Evolutionary conservation across 371 early-diverging fungal species (phyloP), one percentile per base, ranked within the genome.

Genomic region (Capillidium heterosporum): DNA sequence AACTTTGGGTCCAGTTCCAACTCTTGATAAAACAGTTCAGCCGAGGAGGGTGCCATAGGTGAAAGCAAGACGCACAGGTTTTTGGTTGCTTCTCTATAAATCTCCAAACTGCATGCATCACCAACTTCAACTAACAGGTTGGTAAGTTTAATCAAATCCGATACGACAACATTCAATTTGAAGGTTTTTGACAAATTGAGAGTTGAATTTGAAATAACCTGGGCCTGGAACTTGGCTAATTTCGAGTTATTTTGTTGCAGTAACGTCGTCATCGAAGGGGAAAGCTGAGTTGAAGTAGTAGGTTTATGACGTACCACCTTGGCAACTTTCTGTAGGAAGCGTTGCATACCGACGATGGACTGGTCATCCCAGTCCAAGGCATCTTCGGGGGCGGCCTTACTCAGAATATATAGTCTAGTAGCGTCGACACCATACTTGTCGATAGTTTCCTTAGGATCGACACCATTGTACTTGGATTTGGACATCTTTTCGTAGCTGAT

Each of bases 401-500:
- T 87, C 0, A 95, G 71, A n/a, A 92, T 84, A 60, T 87, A 85
- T 32, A 93, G 69, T 26, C 95, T 72, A 0, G 87, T 84, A 8
- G 85, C 80, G 61, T 95, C 94, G 1, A 84, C 79, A 2, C 94
- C 95, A 62, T 84, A 77, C 13, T 67, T 63, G 0, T 64, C 58
- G 10, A 91, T 73, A 19, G 86, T 77, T 23, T 70, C 63, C 77
- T 70, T 70, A 0, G 95, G 95, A 63, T 90, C 87, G 1, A 91
- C 84, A 24, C 95, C 95, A 61, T 95, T 95, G 66, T 79, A 83
- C 71, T 95, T 95, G 48, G 89, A 87, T 67, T 93, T 95, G 60
- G 86, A 85, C 95, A 95, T 95, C 61, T 95, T 95, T 62, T 95
- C 94, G 65, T 73, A 90, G 13, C 83, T 73, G 17, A 80, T 67